These are phyloP conservation scores for Effrenium voratum DNA, from an alignment of 73 alveolate species.

Conservation along the genomic window DNA sequence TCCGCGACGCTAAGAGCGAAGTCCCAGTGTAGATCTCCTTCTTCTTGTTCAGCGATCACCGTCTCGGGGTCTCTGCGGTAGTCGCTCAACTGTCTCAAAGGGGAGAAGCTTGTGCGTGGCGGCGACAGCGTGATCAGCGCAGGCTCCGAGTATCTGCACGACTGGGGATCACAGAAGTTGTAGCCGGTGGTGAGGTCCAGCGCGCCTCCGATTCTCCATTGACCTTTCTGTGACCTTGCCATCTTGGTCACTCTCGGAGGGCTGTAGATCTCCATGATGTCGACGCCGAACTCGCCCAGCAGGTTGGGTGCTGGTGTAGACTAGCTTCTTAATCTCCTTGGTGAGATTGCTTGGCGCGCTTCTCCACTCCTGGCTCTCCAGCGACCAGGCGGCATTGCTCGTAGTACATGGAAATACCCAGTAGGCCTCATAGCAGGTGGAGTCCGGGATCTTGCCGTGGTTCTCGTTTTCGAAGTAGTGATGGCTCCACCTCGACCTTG, in stretches of 20 bases:
- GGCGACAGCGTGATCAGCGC: not conserved
- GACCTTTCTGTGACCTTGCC: not conserved
- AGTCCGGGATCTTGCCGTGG: too few species aligned
- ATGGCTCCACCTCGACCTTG: too few species aligned
- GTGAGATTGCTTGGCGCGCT: too few species aligned
- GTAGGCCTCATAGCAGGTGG: too few species aligned
- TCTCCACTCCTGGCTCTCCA: too few species aligned
- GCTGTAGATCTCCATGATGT: not conserved
- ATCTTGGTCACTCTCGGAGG: not conserved
- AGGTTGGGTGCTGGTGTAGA: not conserved
- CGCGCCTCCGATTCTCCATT: not conserved
- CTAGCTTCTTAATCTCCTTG: too few species aligned
- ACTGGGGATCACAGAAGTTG: not conserved
- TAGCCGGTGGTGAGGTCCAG: constrained; percentile 22
- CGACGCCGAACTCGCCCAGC: not conserved
- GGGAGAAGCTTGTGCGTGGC: not conserved
- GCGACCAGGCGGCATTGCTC: too few species aligned
- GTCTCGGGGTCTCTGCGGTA: not conserved
- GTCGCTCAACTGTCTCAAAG: not conserved
- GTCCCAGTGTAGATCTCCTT: not conserved
- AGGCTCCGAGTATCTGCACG: not conserved
- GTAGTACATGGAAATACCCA: too few species aligned
- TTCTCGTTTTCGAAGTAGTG: too few species aligned
- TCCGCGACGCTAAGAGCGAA: not conserved
- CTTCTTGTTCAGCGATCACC: not conserved